Evolutionary conservation across 768 basidiomycete genomes (phyloP).

Genomic region (Russula ochroleuca): DNA sequence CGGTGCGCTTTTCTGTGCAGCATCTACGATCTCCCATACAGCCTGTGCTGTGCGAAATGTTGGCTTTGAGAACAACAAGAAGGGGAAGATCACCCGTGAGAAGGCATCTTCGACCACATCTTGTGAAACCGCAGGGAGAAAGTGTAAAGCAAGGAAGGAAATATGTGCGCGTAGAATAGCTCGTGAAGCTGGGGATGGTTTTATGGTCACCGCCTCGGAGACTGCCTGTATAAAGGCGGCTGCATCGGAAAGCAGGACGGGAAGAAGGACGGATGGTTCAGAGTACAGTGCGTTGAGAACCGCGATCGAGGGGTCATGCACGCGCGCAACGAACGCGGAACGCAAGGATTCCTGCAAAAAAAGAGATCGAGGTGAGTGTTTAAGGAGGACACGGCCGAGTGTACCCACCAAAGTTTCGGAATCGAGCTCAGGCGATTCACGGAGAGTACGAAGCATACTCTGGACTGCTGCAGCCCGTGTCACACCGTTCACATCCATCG

Average conservation of each 20-base stretch:
- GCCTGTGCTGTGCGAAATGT: slow-evolving; percentile 58
- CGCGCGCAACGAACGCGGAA: slow-evolving; percentile 62
- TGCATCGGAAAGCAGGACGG: slow-evolving; percentile 42
- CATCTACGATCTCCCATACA: slow-evolving; percentile 71
- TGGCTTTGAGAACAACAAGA: slow-evolving; percentile 68
- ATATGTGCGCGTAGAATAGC: slow-evolving; percentile 56
- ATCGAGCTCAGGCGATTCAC: slow-evolving; percentile 31
- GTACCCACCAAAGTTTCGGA: slow-evolving; percentile 43
- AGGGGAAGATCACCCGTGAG: slow-evolving; percentile 61
- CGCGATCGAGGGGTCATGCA: slow-evolving; percentile 56
- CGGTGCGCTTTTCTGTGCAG: slow-evolving; percentile 29
- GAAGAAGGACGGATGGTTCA: slow-evolving; percentile 43
- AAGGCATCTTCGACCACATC: slow-evolving; percentile 35
- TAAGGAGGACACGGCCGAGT: background rate
- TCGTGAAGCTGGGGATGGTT: slow-evolving; percentile 36
- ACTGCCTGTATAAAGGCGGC: slow-evolving; percentile 47
- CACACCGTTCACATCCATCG: slow-evolving; percentile 56
- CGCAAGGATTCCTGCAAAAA: slow-evolving; percentile 49
- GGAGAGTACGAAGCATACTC: slow-evolving; percentile 45
- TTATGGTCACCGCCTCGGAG: slow-evolving; percentile 35
- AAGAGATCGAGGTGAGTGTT: slow-evolving; percentile 1
- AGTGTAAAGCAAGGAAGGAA: slow-evolving; percentile 49
- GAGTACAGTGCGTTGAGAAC: slow-evolving; percentile 71
- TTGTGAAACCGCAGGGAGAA: slow-evolving; percentile 36
- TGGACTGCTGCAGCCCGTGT: slow-evolving; percentile 58